These are phyloP conservation scores for Sordariomycetes sp. DNA, from an alignment of 2,329 filamentous ascomycete genomes.

Conservation along the genomic window DNA sequence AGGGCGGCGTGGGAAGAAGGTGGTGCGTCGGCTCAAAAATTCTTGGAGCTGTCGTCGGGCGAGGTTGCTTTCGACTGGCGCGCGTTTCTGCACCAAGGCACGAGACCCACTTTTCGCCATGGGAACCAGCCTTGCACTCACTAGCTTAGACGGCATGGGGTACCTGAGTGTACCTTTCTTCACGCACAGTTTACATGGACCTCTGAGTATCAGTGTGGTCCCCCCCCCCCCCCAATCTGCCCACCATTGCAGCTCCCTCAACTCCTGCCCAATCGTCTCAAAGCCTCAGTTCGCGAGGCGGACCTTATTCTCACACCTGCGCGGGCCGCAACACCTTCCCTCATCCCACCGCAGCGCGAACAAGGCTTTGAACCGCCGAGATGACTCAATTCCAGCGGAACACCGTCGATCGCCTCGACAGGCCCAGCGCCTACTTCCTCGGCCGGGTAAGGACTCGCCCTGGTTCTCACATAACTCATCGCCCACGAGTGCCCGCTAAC, in stretches of 20 bases:
- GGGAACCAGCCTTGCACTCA: background rate
- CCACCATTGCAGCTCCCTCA: background rate
- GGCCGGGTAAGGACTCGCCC: conserved; percentile 48
- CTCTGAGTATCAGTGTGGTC: no score
- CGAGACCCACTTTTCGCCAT: background rate
- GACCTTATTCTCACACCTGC: background rate
- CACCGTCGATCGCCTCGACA: conserved; percentile 86
- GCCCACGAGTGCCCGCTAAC: background rate
- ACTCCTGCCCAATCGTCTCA: background rate
- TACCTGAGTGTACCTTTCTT: no score
- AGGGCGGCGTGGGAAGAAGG: background rate
- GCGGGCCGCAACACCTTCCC: background rate
- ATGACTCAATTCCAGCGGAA: conserved; percentile 23
- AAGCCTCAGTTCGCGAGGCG: background rate
- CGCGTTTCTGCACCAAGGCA: background rate
- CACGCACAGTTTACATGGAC: no score
- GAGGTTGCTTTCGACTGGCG: background rate
- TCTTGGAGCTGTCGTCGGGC: background rate
- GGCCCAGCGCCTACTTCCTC: conserved; percentile 86
- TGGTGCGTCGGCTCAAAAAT: background rate
- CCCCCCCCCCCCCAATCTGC: no score
- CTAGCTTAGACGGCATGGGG: no score
- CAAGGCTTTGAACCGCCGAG: background rate
- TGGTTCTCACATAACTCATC: background rate
- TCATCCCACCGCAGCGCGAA: background rate